Conservation (phyloP, 2,329 filamentous ascomycete species). For the Aspergillus terreus region DNA sequence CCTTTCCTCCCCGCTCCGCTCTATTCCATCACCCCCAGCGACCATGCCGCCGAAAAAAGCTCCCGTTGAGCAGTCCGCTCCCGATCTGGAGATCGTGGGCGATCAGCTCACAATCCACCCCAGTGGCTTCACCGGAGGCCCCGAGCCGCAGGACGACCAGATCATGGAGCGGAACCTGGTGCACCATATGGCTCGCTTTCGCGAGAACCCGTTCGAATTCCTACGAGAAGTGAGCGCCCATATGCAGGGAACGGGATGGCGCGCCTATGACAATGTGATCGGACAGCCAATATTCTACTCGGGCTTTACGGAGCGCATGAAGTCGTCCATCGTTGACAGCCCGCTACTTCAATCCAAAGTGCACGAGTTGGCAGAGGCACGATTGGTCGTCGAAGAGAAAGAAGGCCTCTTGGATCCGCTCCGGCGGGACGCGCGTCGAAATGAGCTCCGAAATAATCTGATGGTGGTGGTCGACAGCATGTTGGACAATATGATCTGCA, state of each 20-base stretch:
- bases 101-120: conserved; percentile 72
- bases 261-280: conserved; percentile 84
- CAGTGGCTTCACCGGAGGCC: conserved; percentile 53
- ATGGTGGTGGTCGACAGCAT: conserved; percentile 78
- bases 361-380: conserved; percentile 67
- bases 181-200: conserved; percentile 82
- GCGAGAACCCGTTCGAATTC: conserved; percentile 70
- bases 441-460: conserved; percentile 68
- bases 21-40: conserved; percentile 2
- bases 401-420: conserved; percentile 62
- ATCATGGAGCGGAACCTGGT: conserved; percentile 48
- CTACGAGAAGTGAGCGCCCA: conserved; percentile 90
- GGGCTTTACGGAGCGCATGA: conserved; percentile 91
- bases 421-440: conserved; percentile 32
- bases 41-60: conserved; percentile 31
- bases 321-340: conserved; percentile 68
- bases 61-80: conserved; percentile 51
- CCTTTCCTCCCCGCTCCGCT: not conserved
- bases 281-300: conserved; percentile 91
- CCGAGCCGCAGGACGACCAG: conserved; percentile 40
- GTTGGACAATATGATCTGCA: conserved; percentile 97
- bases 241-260: conserved; percentile 91
- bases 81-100: conserved; percentile 74
- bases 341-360: conserved; percentile 73
- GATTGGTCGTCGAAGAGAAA: conserved; percentile 71